A percentile compares a stretch with the other conserved stretches of the same genome.
Evolutionary conservation across 305 asterid genomes (phyloP).

Genomic region (Fraxinus latifolia): DNA sequence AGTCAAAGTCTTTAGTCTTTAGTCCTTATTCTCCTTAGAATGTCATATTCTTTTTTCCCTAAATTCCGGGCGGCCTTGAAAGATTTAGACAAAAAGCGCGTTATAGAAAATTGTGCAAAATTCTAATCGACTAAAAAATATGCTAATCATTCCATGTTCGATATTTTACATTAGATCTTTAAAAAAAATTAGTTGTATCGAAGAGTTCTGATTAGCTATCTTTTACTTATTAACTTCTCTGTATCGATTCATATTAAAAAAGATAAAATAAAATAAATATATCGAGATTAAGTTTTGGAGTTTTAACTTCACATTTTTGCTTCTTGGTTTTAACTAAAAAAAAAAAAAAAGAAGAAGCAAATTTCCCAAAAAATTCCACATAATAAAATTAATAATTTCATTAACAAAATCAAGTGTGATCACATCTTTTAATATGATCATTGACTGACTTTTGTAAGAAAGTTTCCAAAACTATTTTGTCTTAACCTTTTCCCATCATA

Average conservation of each 20-base stretch:
- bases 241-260: background rate
- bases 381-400: background rate
- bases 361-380: background rate
- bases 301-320: background rate
- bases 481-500: slow-evolving; percentile 11
- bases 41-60: slow-evolving; percentile 65
- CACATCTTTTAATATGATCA: slow-evolving; percentile 37
- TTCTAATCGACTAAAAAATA: slow-evolving; percentile 47
- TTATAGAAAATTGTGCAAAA: slow-evolving; percentile 62
- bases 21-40: slow-evolving; percentile 35
- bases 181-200: background rate
- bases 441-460: slow-evolving; percentile 36
- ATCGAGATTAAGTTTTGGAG: background rate
- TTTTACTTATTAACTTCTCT: background rate
- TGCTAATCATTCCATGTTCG: slow-evolving; percentile 28
- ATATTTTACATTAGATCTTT: background rate
- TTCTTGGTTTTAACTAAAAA: background rate
- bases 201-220: background rate
- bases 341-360: background rate
- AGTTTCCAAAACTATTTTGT: background rate
- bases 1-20: slow-evolving; percentile 1
- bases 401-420: slow-evolving; percentile 19
- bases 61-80: slow-evolving; percentile 65
- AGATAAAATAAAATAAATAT: background rate
- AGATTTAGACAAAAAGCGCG: slow-evolving; percentile 42